Base-by-base conservation (phyloP, 768 basidiomycete species). In the Amanita phalloides region DNA sequence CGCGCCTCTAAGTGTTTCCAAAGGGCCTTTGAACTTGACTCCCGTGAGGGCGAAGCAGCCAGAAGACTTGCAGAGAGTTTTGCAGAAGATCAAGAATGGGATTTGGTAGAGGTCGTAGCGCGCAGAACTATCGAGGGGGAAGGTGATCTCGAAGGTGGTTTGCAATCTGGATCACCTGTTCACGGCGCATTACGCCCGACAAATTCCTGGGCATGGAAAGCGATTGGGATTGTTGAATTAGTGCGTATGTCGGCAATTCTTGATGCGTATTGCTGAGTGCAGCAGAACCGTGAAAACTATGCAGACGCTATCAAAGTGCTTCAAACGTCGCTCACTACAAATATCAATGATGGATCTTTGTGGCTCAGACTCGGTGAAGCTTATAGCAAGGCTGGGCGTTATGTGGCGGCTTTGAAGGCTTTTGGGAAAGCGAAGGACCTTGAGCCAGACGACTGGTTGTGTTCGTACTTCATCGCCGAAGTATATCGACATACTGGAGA, bases 121-220 rank as follows among this genome's bases (percentile, higher is more conserved):
- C 79, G 84, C 37, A 73, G 96, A 48, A 87, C 91, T 0, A 94
- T 98, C 53, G 90, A 93, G 43, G 94, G 91, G 14, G 93, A 97
- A 71, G 91, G 91, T 28, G 90, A 88, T 7, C 60, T 83, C 23
- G 76, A 79, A 56, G 80, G 77, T 21, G 83, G 74, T 10, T 67
- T 77, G 45, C 39, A 73, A 68, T 56, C 66, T 58, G 49, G 61
- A 60, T 9, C 61, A 61, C 25, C 50, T 61, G 4, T 69, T 67
- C 21, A 67, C 66, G 3, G 68, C 71, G 6, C 74, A 7, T 8
- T 75, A 45, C 71, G 78, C 57, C 85, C 89, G 0, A 81, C 80
- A 35, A 93, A 95, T 59, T 78, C 85, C 6, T 99, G 96, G 96
- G 96, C 96, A 3, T 99, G 95, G 94, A 97, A 96, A 66, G 94